Evolutionary conservation across 2,329 filamentous ascomycete species (phyloP).

Genomic region (Thelonectria rubi): DNA sequence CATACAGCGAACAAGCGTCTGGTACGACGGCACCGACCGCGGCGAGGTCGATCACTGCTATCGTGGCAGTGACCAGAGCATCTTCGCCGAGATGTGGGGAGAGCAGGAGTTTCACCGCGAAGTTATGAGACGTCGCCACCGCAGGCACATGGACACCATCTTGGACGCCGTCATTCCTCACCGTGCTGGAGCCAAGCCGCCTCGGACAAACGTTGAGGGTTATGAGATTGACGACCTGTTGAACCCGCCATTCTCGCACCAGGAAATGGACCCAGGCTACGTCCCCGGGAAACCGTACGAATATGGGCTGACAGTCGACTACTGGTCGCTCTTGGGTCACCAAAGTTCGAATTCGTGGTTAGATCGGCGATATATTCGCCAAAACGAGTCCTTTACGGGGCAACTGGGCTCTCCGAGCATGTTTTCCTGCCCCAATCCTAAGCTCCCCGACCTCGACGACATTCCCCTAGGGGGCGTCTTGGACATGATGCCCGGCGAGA

Average conservation of each 20-base stretch:
- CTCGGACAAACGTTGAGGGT: constrained; percentile 27
- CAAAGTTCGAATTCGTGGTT: constrained; percentile 38
- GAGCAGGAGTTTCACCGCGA: constrained; percentile 45
- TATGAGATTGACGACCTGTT: constrained; percentile 33
- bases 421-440: constrained; percentile 33
- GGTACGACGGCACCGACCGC: constrained; percentile 28
- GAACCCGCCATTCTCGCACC: constrained; percentile 40
- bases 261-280: constrained; percentile 32
- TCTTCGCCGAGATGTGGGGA: constrained; percentile 44
- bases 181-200: constrained; percentile 35
- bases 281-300: constrained; percentile 35
- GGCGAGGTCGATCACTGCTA: constrained; percentile 32
- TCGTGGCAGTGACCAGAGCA: constrained; percentile 42
- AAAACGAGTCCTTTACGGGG: constrained; percentile 29
- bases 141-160: constrained; percentile 29
- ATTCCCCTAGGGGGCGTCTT: constrained; percentile 18
- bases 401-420: constrained; percentile 35
- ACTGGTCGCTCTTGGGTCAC: constrained; percentile 40
- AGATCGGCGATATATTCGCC: constrained; percentile 39
- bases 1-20: constrained; percentile 7
- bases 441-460: constrained; percentile 29
- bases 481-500: constrained; percentile 18
- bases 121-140: constrained; percentile 42
- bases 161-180: constrained; percentile 34
- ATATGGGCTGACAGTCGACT: constrained; percentile 42